phyloP scores from a whole-genome alignment of 2,329 filamentous ascomycete genomes.

The Monascus ruber region DNA sequence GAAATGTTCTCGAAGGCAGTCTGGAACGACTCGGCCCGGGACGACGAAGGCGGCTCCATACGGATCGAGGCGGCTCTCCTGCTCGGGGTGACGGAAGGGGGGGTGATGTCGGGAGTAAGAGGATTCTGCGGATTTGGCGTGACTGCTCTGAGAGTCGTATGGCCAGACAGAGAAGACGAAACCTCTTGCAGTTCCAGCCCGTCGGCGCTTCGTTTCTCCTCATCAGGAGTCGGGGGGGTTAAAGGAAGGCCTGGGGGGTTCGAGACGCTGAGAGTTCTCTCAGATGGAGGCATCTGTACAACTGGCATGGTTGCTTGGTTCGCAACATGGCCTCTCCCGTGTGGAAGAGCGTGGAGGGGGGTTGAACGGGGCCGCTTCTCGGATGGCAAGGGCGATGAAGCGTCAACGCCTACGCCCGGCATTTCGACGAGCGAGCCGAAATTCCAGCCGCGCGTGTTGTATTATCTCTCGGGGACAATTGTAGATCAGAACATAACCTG shows the following conservation, averaged over 20 bases:
- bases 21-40: conserved; percentile 58
- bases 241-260: conserved; percentile 21
- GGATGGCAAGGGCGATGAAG: too few species aligned
- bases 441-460: too few species aligned
- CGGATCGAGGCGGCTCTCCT: conserved; percentile 34
- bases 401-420: too few species aligned
- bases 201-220: conserved; percentile 11
- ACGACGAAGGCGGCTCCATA: conserved; percentile 44
- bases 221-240: conserved; percentile 24
- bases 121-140: conserved; percentile 56
- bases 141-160: conserved; percentile 33
- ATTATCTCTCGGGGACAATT: too few species aligned
- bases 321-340: too few species aligned
- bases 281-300: too few species aligned
- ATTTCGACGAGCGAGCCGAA: too few species aligned
- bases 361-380: too few species aligned
- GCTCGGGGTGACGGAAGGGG: conserved; percentile 41
- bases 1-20: conserved; percentile 57
- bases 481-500: too few species aligned
- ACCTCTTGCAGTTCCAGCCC: conserved; percentile 12
- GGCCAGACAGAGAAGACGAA: conserved; percentile 14
- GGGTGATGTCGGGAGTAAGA: conserved; percentile 65
- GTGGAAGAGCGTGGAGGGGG: too few species aligned
- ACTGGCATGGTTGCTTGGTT: too few species aligned
- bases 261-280: too few species aligned